Conservation (phyloP, 1,284 basidiomycete genomes). For the Puccinia novopanici region DNA sequence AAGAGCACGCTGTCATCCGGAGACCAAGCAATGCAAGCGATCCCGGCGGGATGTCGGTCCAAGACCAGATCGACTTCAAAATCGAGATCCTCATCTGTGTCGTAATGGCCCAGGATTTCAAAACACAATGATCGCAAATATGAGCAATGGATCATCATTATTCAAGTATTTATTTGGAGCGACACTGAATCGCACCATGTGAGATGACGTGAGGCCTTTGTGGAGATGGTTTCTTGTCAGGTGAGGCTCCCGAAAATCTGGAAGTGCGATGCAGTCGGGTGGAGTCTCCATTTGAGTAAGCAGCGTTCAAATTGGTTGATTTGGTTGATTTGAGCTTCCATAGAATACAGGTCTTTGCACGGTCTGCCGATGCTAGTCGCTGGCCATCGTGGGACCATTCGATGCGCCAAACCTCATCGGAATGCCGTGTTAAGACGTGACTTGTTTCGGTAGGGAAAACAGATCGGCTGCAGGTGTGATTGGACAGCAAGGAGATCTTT, state of each 20-base stretch:
- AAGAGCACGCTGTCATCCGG: constrained; percentile 78
- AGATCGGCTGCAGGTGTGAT: constrained; percentile 77
- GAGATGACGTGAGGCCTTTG: constrained; percentile 3
- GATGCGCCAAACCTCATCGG: constrained; percentile 91
- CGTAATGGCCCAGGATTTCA: neutral
- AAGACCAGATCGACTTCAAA: constrained; percentile 67
- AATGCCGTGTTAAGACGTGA: constrained; percentile 78
- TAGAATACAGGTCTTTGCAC: constrained; percentile 81
- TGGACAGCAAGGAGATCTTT: constrained; percentile 78
- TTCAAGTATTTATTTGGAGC: neutral
- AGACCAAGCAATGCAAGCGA: constrained; percentile 85
- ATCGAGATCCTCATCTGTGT: constrained; percentile 28
- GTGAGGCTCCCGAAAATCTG: neutral
- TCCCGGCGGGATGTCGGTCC: constrained; percentile 72
- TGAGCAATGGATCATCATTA: too few relatives aligned
- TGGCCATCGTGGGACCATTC: constrained; percentile 89
- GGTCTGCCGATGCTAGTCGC: constrained; percentile 82
- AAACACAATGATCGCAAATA: neutral
- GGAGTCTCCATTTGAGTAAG: neutral
- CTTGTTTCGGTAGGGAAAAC: constrained; percentile 80
- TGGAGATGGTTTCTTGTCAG: constrained; percentile 1
- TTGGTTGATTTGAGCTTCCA: constrained; percentile 77
- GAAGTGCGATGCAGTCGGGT: constrained; percentile 8
- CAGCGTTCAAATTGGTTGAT: neutral
- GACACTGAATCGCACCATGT: constrained; percentile 1